Conservation (phyloP, 306 rosid genomes). For the Prunus mira region DNA sequence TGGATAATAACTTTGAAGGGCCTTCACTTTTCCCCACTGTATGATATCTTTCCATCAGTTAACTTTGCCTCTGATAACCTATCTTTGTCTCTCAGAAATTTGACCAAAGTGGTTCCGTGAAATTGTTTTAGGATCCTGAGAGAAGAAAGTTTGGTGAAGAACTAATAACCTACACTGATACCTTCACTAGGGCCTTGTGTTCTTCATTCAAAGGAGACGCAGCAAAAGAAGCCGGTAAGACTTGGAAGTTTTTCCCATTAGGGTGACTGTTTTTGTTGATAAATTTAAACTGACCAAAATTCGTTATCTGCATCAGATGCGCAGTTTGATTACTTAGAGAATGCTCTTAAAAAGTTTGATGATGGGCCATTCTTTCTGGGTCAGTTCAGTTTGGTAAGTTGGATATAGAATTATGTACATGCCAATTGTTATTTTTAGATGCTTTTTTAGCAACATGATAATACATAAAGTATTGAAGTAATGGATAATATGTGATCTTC, state of each 20-base stretch:
- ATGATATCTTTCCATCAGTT: conserved; percentile 12
- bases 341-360: conserved; percentile 62
- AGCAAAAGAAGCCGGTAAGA: conserved; percentile 41
- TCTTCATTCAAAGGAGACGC: conserved; percentile 42
- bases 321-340: conserved; percentile 72
- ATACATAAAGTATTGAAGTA: background rate
- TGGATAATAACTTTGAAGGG: conserved; percentile 57
- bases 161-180: conserved; percentile 45
- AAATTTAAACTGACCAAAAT: background rate
- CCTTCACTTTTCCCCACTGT: conserved; percentile 60
- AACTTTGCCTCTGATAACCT: background rate
- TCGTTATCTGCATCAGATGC: conserved; percentile 33
- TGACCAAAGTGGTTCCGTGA: background rate
- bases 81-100: background rate
- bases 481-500: conserved; percentile 20
- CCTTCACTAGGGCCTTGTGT: conserved; percentile 28
- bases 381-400: conserved; percentile 64
- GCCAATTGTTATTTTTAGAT: background rate
- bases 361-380: conserved; percentile 82
- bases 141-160: conserved; percentile 47
- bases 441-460: background rate
- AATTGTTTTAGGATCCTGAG: conserved; percentile 47
- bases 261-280: background rate
- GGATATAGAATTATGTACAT: background rate
- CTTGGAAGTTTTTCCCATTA: conserved; percentile 4